Conservation (phyloP, 371 early-diverging fungal species). For the Lichtheimia ramosa region DNA sequence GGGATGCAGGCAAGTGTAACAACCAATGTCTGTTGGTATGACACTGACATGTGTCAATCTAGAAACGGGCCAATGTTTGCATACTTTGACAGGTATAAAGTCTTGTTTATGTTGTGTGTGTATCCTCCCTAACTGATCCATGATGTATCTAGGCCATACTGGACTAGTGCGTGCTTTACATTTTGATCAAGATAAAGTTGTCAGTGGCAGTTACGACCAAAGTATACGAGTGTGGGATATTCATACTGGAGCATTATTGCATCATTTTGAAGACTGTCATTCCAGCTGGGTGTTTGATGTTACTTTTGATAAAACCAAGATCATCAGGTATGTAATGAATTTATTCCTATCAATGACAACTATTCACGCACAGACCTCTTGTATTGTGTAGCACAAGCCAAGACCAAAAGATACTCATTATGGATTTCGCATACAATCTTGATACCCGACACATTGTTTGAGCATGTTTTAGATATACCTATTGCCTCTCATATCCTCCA, state of each 20-base stretch:
- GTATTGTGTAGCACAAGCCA: conserved; percentile 60
- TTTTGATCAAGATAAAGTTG: conserved; percentile 55
- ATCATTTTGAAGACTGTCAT: conserved; percentile 73
- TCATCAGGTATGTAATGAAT: conserved; percentile 52
- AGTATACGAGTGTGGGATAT: conserved; percentile 95
- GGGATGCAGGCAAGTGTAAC: conserved; percentile 68
- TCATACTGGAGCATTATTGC: conserved; percentile 31
- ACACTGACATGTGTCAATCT: not conserved
- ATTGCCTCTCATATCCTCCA: not conserved
- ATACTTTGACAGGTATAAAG: conserved; percentile 45
- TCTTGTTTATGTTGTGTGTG: not conserved
- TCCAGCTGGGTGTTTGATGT: conserved; percentile 95
- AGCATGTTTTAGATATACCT: not conserved
- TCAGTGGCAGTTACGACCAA: conserved; percentile 83
- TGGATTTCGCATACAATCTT: conserved; percentile 74
- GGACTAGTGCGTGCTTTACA: conserved; percentile 91
- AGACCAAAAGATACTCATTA: conserved; percentile 79
- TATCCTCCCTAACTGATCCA: not conserved
- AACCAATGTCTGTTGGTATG: not conserved
- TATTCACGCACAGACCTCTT: not conserved
- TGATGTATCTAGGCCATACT: conserved; percentile 67
- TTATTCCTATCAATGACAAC: not conserved
- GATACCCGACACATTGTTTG: conserved; percentile 16
- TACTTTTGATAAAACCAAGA: conserved; percentile 75
- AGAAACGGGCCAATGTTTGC: conserved; percentile 75